phyloP scores from a whole-genome alignment of 495 filamentous ascomycete genomes.

The Penicillium paxilli region DNA sequence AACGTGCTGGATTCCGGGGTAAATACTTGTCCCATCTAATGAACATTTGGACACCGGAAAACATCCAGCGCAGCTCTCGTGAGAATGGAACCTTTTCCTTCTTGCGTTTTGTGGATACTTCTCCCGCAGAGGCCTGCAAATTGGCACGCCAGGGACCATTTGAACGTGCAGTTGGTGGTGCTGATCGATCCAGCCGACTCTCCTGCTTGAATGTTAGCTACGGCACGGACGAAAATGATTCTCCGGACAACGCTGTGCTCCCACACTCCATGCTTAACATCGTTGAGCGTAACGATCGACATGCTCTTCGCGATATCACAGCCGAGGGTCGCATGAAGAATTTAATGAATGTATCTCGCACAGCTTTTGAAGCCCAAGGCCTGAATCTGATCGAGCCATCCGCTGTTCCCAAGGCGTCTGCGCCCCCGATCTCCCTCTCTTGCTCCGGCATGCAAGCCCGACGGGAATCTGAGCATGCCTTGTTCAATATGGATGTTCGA shows the following conservation, averaged over 20 bases:
- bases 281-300: constrained; percentile 64
- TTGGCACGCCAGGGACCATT: constrained; percentile 61
- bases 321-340: constrained; percentile 67
- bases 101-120: constrained; percentile 82
- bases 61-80: constrained; percentile 61
- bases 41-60: constrained; percentile 85
- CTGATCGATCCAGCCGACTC: constrained; percentile 44
- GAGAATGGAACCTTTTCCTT: constrained; percentile 77
- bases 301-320: constrained; percentile 68
- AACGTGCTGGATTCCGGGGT: constrained; percentile 69
- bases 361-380: constrained; percentile 64
- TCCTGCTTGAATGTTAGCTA: constrained; percentile 60
- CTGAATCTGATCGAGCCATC: constrained; percentile 78
- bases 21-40: constrained; percentile 75
- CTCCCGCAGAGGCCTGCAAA: constrained; percentile 66
- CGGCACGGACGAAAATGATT: constrained; percentile 55
- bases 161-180: constrained; percentile 63
- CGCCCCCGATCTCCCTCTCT: constrained; percentile 82
- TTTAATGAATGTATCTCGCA: constrained; percentile 76
- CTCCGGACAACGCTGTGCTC: constrained; percentile 51
- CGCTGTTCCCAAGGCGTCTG: constrained; percentile 69
- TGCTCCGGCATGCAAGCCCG: constrained; percentile 67
- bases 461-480: constrained; percentile 66
- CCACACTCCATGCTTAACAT: constrained; percentile 80
- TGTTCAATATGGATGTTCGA: constrained; percentile 79